phyloP scores from a whole-genome alignment of 2,329 filamentous ascomycete genomes.

The Neofusicoccum umdonicola region DNA sequence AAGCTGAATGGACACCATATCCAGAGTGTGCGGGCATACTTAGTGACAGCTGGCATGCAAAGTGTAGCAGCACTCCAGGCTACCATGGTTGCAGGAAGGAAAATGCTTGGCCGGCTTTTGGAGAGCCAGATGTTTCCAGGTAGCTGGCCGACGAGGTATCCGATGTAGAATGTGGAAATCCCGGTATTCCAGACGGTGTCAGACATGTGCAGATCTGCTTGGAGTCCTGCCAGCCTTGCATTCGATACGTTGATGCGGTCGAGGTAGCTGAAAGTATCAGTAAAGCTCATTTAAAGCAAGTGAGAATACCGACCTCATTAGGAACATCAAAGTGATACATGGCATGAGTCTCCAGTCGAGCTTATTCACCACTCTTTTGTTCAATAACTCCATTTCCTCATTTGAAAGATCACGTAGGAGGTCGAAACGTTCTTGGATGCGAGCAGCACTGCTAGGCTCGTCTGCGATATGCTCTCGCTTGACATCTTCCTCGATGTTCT shows the following conservation, averaged over 20 bases:
- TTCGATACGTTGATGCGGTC: slow-evolving; percentile 32
- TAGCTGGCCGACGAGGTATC: slow-evolving; percentile 21
- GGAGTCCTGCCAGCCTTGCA: slow-evolving; percentile 32
- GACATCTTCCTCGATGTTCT: too few species aligned
- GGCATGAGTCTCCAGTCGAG: slow-evolving; percentile 32
- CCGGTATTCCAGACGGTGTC: slow-evolving; percentile 35
- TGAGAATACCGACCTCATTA: slow-evolving; percentile 28
- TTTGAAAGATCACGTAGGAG: too few species aligned
- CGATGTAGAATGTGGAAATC: slow-evolving; percentile 24
- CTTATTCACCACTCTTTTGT: slow-evolving; percentile 29
- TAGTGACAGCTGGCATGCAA: too few species aligned
- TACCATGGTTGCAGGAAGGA: too few species aligned
- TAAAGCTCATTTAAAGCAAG: background rate
- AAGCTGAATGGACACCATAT: too few species aligned
- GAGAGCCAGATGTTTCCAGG: background rate
- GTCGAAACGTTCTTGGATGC: too few species aligned
- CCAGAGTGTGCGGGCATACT: too few species aligned
- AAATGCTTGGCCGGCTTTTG: too few species aligned
- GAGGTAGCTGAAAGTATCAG: slow-evolving; percentile 22
- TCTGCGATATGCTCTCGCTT: too few species aligned
- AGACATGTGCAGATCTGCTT: slow-evolving; percentile 31
- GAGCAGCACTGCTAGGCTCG: too few species aligned
- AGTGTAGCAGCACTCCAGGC: too few species aligned
- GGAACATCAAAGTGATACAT: slow-evolving; percentile 32
- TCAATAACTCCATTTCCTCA: slow-evolving; percentile 17